Evolutionary conservation across 495 filamentous ascomycete genomes (phyloP), one percentile per base, ranked within the genome.

Genomic region (Filosporella fistucella): DNA sequence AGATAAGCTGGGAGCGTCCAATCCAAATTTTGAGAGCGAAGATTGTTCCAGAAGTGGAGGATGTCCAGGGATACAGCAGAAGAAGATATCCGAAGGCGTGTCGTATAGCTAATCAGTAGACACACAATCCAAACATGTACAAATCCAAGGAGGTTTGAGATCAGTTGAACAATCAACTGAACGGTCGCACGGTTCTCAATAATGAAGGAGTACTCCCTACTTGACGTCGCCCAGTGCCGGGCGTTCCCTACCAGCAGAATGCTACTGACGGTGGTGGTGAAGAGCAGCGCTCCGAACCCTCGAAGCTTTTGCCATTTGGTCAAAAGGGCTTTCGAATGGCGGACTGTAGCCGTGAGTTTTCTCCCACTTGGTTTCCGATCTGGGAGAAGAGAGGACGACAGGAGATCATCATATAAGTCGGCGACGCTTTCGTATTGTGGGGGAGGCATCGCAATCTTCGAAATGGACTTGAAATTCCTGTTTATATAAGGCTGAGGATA

Each of bases 111-210:
- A 28, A 51, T n/a, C 17, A 51, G 18, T 23, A 34, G 23, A 33
- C 36, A 42, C 13, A 51, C 13, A 10, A 51, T 34, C 11, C 17
- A 18, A 4, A 51, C 21, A 42, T 51, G 33, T 11, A 51, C 18
- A 32, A 42, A 21, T 16, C 52, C 39, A 39, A 58, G 37, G 2
- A 30, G 23, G n/a, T 35, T 51, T 18, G 51, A 45, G 16, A 58
- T 25, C 11, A 61, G 25, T 30, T 61, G 58, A 23, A 58, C 55
- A 22, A 51, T 48, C 10, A 55, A 39, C 40, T 58, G 55, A 14
- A 56, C 48, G 5, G 58, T 38, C 7, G 58, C 45, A 35, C 39
- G 47, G 36, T 56, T 35, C 33, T 40, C 24, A 24, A 42, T 40
- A 9, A 59, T 51, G 18, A 52, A n/a, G 17, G 9, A 34, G n/a